Conservation (phyloP, 225 moss, liverwort and hornwort genomes). For the Lunularia cruciata region DNA sequence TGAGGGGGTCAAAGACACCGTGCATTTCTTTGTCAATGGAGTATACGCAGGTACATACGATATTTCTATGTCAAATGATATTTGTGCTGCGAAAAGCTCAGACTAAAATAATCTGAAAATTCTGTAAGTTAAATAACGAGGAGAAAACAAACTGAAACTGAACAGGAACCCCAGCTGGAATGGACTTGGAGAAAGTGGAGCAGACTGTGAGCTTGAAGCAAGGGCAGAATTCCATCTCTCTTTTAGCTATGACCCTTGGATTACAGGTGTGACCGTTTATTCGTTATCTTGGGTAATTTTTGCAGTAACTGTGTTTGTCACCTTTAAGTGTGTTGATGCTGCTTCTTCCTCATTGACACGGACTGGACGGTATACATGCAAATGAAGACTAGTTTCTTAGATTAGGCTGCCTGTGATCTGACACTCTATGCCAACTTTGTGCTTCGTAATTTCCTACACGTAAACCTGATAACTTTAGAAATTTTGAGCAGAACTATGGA, state of each 20-base stretch:
- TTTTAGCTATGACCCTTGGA: slow-evolving; percentile 40
- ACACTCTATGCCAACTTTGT: too few relatives aligned
- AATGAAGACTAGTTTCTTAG: too few relatives aligned
- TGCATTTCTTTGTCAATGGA: slow-evolving; percentile 36
- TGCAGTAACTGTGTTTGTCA: too few relatives aligned
- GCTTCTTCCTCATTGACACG: too few relatives aligned
- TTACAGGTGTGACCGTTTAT: slow-evolving; percentile 23
- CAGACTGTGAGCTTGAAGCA: slow-evolving; percentile 18
- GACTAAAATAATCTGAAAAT: background rate
- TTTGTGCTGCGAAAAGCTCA: too few relatives aligned
- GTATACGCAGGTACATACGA: slow-evolving; percentile 29
- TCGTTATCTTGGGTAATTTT: too few relatives aligned
- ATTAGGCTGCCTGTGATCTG: too few relatives aligned
- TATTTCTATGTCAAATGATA: background rate
- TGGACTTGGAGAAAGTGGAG: slow-evolving; percentile 1
- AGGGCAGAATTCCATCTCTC: slow-evolving; percentile 31
- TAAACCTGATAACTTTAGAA: too few relatives aligned
- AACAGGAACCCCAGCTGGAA: slow-evolving; percentile 25
- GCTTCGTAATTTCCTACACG: too few relatives aligned
- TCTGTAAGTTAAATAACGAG: too few relatives aligned
- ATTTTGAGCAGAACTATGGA: slow-evolving; percentile 57
- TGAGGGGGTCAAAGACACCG: slow-evolving; percentile 27
- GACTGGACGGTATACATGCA: too few relatives aligned
- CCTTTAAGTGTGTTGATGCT: too few relatives aligned
- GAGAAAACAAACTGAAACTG: background rate